Evolutionary conservation across 1,139 yeast genomes (phyloP).

Genomic region (Candida tropicalis): DNA sequence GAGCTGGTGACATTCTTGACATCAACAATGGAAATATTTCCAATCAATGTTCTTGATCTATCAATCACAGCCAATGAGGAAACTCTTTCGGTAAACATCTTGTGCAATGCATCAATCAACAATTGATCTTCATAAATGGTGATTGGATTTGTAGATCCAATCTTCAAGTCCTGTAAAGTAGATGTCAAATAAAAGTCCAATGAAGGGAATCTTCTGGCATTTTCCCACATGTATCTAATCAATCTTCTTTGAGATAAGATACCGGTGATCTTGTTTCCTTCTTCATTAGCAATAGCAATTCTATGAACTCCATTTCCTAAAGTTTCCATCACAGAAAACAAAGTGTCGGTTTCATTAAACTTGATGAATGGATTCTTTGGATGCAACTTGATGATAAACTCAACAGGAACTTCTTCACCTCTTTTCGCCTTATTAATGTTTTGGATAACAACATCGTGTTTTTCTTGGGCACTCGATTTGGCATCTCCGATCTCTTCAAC

Average conservation of each 20-base stretch:
- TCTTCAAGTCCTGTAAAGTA: slow-evolving; percentile 64
- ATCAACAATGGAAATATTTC: slow-evolving; percentile 93
- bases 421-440: slow-evolving; percentile 54
- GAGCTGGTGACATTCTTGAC: slow-evolving; percentile 85
- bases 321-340: slow-evolving; percentile 77
- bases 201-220: slow-evolving; percentile 80
- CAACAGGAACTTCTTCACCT: slow-evolving; percentile 78
- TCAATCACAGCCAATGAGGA: slow-evolving; percentile 96
- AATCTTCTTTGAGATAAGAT: slow-evolving; percentile 87
- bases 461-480: slow-evolving; percentile 21
- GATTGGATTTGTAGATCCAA: slow-evolving; percentile 72
- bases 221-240: slow-evolving; percentile 84
- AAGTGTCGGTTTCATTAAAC: slow-evolving; percentile 65
- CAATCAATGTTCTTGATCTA: slow-evolving; percentile 69
- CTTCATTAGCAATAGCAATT: slow-evolving; percentile 71
- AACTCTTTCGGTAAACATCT: slow-evolving; percentile 83
- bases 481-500: slow-evolving; percentile 26
- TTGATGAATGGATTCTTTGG: slow-evolving; percentile 87
- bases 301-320: slow-evolving; percentile 93
- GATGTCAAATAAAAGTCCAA: slow-evolving; percentile 74
- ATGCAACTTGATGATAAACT: slow-evolving; percentile 74
- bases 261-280: slow-evolving; percentile 58
- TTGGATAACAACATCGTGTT: slow-evolving; percentile 29
- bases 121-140: slow-evolving; percentile 84
- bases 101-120: slow-evolving; percentile 80